Evolutionary conservation across 805 yeast species (phyloP).

Genomic region (Yamadazyma philogaea): DNA sequence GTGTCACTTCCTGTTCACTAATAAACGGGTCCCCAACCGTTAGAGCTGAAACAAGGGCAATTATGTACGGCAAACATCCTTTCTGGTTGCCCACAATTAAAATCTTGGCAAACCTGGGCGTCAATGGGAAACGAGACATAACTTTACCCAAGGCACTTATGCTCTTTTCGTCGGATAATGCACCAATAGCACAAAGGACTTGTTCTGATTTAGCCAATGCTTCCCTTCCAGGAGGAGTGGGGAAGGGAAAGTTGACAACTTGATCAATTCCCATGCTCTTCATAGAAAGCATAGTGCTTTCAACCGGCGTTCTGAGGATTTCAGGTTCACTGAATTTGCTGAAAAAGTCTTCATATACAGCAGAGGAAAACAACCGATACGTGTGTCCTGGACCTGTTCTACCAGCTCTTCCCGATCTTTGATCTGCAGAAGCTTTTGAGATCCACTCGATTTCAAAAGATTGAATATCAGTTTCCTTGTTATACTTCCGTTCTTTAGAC

Average conservation of each 20-base stretch:
- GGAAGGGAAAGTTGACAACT: conserved; percentile 89
- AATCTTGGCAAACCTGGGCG: conserved; percentile 92
- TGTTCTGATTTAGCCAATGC: conserved; percentile 64
- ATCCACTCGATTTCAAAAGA: conserved; percentile 90
- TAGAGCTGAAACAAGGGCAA: conserved; percentile 86
- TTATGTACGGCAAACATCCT: conserved; percentile 80
- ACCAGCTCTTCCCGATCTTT: conserved; percentile 96
- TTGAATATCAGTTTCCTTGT: conserved; percentile 85
- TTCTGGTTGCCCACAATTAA: conserved; percentile 83
- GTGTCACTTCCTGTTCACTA: conserved; percentile 59
- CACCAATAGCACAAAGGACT: conserved; percentile 71
- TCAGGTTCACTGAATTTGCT: conserved; percentile 84
- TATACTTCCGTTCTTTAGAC: conserved; percentile 79
- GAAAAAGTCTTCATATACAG: conserved; percentile 85
- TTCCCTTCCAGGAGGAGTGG: conserved; percentile 78
- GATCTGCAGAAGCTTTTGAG: conserved; percentile 93
- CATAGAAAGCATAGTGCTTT: conserved; percentile 93
- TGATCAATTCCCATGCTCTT: conserved; percentile 95
- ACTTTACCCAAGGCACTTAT: conserved; percentile 78
- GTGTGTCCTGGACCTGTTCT: conserved; percentile 99
- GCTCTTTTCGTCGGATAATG: conserved; percentile 51
- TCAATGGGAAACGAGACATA: conserved; percentile 89
- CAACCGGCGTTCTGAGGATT: conserved; percentile 91
- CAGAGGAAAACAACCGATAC: conserved; percentile 88
- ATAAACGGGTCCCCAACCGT: conserved; percentile 93